phyloP scores from a whole-genome alignment of 2,329 filamentous ascomycete genomes.

The Paecilomyces sp. region DNA sequence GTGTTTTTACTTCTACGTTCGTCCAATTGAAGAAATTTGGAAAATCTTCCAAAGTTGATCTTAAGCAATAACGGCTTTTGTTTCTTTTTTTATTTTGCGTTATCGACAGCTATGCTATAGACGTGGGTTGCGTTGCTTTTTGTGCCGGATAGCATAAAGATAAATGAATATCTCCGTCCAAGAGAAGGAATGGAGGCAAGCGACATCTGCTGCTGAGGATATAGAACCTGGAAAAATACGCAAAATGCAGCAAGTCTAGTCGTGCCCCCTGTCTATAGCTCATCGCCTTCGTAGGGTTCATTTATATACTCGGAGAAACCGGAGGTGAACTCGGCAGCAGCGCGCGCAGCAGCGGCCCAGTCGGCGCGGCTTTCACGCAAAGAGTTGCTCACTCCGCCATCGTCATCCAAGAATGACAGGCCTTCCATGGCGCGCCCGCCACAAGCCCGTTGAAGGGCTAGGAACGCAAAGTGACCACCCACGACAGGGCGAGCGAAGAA shows the following conservation, averaged over 20 bases:
- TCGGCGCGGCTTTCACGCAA: background rate
- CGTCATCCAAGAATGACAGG: constrained; percentile 41
- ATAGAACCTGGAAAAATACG: background rate
- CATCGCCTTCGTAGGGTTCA: background rate
- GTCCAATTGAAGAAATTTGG: background rate
- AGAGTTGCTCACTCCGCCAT: constrained; percentile 8
- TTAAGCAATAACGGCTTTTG: background rate
- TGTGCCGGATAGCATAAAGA: background rate
- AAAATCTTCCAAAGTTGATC: background rate
- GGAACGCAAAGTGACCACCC: constrained; percentile 77
- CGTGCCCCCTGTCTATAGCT: background rate
- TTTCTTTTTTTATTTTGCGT: background rate
- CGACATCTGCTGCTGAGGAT: background rate
- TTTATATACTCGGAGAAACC: background rate
- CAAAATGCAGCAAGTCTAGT: background rate
- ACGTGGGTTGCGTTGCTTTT: background rate
- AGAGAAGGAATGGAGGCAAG: background rate
- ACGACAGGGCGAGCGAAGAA: constrained; percentile 81
- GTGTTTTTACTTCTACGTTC: background rate
- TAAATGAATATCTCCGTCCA: background rate
- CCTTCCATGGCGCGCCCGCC: constrained; percentile 58
- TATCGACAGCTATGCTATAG: background rate
- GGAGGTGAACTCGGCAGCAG: constrained; percentile 12
- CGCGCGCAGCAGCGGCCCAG: constrained; percentile 14
- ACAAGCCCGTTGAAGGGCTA: constrained; percentile 75